Percentiles rank a stretch among this genome's conserved stretches.
Evolutionary conservation across 306 rosid species (phyloP).

Genomic region (Castanopsis chinensis): DNA sequence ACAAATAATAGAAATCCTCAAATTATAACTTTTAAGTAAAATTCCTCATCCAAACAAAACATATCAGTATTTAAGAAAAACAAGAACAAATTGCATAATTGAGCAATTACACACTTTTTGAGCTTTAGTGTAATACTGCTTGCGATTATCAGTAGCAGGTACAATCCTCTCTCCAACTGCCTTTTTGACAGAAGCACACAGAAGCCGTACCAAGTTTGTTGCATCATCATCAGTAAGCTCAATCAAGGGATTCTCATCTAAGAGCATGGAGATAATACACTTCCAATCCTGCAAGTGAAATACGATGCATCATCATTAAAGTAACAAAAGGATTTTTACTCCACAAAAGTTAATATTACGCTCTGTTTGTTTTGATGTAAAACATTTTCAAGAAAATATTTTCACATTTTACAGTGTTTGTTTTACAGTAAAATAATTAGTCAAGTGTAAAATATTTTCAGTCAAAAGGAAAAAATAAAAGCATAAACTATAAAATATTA

Average conservation of each 20-base stretch:
- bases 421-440: too few relatives aligned
- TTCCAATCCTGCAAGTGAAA: constrained; percentile 88
- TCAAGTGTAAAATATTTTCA: too few relatives aligned
- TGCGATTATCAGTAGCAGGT: constrained; percentile 79
- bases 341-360: background rate
- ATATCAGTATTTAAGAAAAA: constrained; percentile 11
- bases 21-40: too few relatives aligned
- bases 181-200: constrained; percentile 86
- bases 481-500: too few relatives aligned
- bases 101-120: constrained; percentile 64
- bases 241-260: constrained; percentile 65
- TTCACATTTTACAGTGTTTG: too few relatives aligned
- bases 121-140: constrained; percentile 80
- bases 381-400: too few relatives aligned
- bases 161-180: constrained; percentile 98
- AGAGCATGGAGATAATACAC: constrained; percentile 84
- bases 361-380: too few relatives aligned
- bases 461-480: too few relatives aligned
- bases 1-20: too few relatives aligned
- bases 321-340: constrained; percentile 20
- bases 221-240: constrained; percentile 89
- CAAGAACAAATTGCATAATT: constrained; percentile 7
- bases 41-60: background rate
- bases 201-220: constrained; percentile 91
- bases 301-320: constrained; percentile 19